Base-by-base conservation (phyloP, 2,329 filamentous ascomycete species). In the Talaromyces sp. region DNA sequence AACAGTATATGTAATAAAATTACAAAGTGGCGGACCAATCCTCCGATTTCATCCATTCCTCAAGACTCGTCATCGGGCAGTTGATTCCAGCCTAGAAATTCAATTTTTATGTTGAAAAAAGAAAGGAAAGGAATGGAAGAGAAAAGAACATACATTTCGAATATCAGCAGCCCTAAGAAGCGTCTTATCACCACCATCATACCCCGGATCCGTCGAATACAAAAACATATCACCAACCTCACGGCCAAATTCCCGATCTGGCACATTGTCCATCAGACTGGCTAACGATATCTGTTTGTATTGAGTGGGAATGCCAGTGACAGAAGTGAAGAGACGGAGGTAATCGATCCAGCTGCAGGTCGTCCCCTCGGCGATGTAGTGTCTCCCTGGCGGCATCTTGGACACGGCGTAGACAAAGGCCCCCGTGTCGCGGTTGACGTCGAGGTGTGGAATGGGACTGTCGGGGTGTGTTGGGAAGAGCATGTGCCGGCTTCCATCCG, bases 321-420 rank as follows among this genome's bases (percentile, higher is more conserved):
- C 64, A 5, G 70, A 63, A 14, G 73, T 72, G 79, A 80, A 82
- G 0, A 75, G 68, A 19, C 71, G 64, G 9, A 80, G 75, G 64
- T 74, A 82, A 8, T 82, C 79, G 4, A 72, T 63, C 79, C 80
- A 82, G 31, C 71, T 81, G 66, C 77, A 79, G 4, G 68, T 74
- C 3, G 78, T 75, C 2, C 80, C 80, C 31, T 71, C 78, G 0
- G 80, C 80, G 75, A 83, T 81, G 65, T 82, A 83, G 1, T 70
- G 68, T 53, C 79, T 79, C 1, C 80, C 80, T 0, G 80, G 75
- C 0, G 79, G 77, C 78, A 82, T 80, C 62, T 82, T 76, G 52
- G 73, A 75, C 1, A 83, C 79, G 11, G 79, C 81, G 55, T 80
- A 81, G 14, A 76, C 74, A 55, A 82, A 81, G 64, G 71, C 77